phyloP scores from a whole-genome alignment of 345 rosid genomes.

The Triadica sebifera region DNA sequence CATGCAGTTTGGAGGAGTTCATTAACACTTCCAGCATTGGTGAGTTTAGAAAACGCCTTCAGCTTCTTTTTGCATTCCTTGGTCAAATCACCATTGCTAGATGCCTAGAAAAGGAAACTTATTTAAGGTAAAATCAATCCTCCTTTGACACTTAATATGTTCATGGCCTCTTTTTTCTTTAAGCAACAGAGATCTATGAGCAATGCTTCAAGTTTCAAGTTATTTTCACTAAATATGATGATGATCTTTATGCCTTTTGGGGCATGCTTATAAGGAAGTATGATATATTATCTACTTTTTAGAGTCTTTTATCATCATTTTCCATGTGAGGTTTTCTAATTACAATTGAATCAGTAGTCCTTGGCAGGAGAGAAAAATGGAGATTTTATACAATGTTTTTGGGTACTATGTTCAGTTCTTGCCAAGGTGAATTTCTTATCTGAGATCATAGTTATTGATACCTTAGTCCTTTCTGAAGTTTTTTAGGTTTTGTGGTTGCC shows the following conservation, averaged over 20 bases:
- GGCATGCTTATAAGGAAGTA: neutral
- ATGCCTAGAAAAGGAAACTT: slow-evolving; percentile 39
- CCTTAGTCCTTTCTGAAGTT: slow-evolving; percentile 11
- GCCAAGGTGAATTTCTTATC: slow-evolving; percentile 57
- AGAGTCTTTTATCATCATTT: neutral
- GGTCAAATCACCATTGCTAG: slow-evolving; percentile 64
- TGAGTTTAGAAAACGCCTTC: slow-evolving; percentile 83
- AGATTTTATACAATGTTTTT: slow-evolving; percentile 72
- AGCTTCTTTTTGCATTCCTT: slow-evolving; percentile 77
- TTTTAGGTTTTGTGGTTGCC: slow-evolving; percentile 15
- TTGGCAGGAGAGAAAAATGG: slow-evolving; percentile 51
- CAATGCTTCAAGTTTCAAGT: too few species aligned
- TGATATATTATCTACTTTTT: neutral
- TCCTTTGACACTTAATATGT: neutral
- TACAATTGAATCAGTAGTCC: slow-evolving; percentile 40
- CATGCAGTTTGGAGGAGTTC: slow-evolving; percentile 81
- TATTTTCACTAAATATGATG: neutral
- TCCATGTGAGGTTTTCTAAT: slow-evolving; percentile 22
- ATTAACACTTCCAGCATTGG: slow-evolving; percentile 80
- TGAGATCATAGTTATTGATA: neutral
- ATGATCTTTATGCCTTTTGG: neutral
- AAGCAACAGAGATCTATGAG: neutral
- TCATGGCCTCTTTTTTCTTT: neutral
- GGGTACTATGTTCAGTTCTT: slow-evolving; percentile 85
- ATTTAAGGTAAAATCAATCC: slow-evolving; percentile 54